Percentiles rank a stretch among this genome's conserved stretches.
These are phyloP conservation scores for Arctium minus DNA, from an alignment of 129 eudicot species.

Conservation along the genomic window DNA sequence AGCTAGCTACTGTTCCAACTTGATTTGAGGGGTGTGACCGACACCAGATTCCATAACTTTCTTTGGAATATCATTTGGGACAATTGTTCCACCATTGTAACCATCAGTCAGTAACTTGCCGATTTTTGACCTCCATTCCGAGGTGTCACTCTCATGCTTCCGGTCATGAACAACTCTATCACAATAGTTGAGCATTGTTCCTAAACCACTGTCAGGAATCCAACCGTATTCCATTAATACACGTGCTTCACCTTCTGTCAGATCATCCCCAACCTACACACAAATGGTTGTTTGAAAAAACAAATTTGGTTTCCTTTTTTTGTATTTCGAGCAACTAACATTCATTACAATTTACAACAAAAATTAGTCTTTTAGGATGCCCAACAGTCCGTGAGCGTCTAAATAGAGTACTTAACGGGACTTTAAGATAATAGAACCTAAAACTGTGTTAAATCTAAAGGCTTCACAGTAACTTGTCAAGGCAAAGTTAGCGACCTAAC, in stretches of 20 bases:
- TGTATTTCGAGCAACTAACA: not conserved
- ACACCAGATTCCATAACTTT: constrained; percentile 39
- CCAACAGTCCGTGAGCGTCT: not conserved
- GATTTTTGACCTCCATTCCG: constrained; percentile 89
- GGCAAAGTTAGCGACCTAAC: too few relatives aligned
- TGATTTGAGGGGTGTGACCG: constrained; percentile 30
- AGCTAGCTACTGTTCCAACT: constrained; percentile 51
- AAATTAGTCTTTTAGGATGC: not conserved
- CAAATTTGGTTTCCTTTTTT: not conserved
- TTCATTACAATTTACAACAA: not conserved
- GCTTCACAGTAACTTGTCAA: too few relatives aligned
- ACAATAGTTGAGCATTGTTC: constrained; percentile 81
- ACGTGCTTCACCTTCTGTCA: constrained; percentile 79
- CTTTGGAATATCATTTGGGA: constrained; percentile 42
- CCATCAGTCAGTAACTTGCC: constrained; percentile 81
- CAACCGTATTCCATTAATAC: constrained; percentile 85
- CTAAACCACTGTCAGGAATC: constrained; percentile 80
- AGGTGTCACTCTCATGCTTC: constrained; percentile 58
- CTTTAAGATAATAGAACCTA: not conserved
- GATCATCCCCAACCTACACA: constrained; percentile 67
- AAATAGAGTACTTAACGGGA: not conserved
- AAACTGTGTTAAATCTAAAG: not conserved
- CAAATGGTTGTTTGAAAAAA: not conserved
- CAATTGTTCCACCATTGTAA: constrained; percentile 70
- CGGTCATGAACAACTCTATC: constrained; percentile 91